phyloP scores from a whole-genome alignment of 1,139 yeast genomes.

The Nakaseomyces bracarensis region DNA sequence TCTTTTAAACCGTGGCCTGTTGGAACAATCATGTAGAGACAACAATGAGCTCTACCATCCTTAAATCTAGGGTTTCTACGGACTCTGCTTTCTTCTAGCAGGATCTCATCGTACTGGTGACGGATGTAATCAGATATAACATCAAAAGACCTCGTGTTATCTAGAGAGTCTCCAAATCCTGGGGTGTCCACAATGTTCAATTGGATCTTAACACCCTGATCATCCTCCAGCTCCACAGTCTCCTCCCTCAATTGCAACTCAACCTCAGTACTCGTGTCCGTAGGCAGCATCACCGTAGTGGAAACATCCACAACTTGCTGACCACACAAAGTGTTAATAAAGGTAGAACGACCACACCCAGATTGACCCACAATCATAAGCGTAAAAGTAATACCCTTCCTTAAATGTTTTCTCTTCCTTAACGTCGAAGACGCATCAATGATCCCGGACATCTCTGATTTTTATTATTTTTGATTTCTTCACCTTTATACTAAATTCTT shows the following conservation, averaged over 20 bases:
- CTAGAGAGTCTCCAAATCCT: slow-evolving; percentile 69
- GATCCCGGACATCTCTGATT: slow-evolving; percentile 33
- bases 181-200: slow-evolving; percentile 70
- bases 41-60: slow-evolving; percentile 69
- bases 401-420: slow-evolving; percentile 66
- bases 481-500: background rate
- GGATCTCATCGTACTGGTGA: slow-evolving; percentile 79
- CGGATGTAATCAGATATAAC: slow-evolving; percentile 64
- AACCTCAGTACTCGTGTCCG: slow-evolving; percentile 38
- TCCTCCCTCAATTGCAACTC: slow-evolving; percentile 44
- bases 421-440: slow-evolving; percentile 40
- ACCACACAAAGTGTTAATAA: slow-evolving; percentile 82
- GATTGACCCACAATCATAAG: slow-evolving; percentile 75
- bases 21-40: slow-evolving; percentile 62
- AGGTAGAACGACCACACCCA: slow-evolving; percentile 80
- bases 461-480: background rate
- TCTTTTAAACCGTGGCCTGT: slow-evolving; percentile 76
- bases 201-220: slow-evolving; percentile 63
- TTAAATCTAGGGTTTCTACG: slow-evolving; percentile 78
- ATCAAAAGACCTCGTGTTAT: slow-evolving; percentile 52
- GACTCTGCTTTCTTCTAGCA: slow-evolving; percentile 85
- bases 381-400: slow-evolving; percentile 78
- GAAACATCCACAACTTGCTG: slow-evolving; percentile 60
- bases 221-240: slow-evolving; percentile 59
- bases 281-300: slow-evolving; percentile 40